These are phyloP conservation scores for Parathielavia appendiculata DNA, from an alignment of 495 filamentous ascomycete species.

Conservation along the genomic window DNA sequence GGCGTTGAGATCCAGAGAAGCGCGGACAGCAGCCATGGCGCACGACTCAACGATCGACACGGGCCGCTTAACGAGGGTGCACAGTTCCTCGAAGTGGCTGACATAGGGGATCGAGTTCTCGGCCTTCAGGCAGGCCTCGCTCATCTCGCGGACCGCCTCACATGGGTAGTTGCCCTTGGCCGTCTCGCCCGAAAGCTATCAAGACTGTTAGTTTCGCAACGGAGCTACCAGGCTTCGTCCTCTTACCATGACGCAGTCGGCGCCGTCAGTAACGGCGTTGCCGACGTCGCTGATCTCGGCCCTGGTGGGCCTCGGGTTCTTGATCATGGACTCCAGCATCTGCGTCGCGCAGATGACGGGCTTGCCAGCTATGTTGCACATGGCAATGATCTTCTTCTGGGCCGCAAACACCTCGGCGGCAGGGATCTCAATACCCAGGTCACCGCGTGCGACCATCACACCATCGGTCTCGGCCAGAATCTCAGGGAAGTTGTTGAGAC, in stretches of 20 bases:
- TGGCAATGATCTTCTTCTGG: constrained; percentile 99
- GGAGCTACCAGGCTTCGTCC: no score
- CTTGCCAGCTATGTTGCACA: constrained; percentile 99
- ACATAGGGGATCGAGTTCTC: constrained; percentile 96
- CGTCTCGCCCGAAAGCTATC: constrained; percentile 81
- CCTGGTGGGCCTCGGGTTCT: constrained; percentile 95
- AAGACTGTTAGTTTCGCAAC: neutral
- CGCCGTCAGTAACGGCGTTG: constrained; percentile 94
- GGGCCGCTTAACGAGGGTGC: constrained; percentile 71
- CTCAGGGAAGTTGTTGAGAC: constrained; percentile 95
- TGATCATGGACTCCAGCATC: constrained; percentile 95
- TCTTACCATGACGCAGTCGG: constrained; percentile 90
- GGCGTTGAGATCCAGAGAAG: constrained; percentile 90
- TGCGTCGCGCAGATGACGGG: constrained; percentile 83
- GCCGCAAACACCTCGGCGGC: constrained; percentile 97
- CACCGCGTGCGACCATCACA: constrained; percentile 99
- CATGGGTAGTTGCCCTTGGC: constrained; percentile 94
- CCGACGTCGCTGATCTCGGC: constrained; percentile 98
- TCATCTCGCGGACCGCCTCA: constrained; percentile 95
- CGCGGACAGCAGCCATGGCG: constrained; percentile 92
- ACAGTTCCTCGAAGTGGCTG: constrained; percentile 92
- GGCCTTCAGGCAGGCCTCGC: constrained; percentile 90
- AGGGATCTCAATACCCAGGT: constrained; percentile 97
- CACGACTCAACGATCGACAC: constrained; percentile 83
- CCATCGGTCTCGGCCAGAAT: constrained; percentile 95